phyloP scores from a whole-genome alignment of 2,329 filamentous ascomycete genomes.

The Phialophora tarda region DNA sequence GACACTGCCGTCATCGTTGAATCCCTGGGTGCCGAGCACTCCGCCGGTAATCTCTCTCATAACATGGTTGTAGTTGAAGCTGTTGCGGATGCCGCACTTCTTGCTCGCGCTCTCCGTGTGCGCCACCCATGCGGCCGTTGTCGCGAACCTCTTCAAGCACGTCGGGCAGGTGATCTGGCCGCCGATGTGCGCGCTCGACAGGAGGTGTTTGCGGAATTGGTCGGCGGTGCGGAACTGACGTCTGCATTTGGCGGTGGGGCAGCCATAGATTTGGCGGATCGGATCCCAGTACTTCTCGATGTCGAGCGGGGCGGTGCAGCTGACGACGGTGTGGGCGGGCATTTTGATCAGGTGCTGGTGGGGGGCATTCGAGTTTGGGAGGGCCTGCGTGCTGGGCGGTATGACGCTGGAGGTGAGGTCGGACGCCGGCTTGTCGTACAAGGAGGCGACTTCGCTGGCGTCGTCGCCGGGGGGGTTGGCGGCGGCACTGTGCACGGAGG shows the following conservation, averaged over 20 bases:
- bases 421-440: constrained; percentile 27
- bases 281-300: constrained; percentile 44
- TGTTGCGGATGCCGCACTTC: constrained; percentile 46
- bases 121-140: constrained; percentile 47
- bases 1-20: constrained; percentile 44
- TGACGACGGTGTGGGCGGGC: constrained; percentile 29
- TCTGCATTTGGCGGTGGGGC: constrained; percentile 43
- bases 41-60: constrained; percentile 50
- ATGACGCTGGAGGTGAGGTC: constrained; percentile 9
- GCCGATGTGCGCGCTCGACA: constrained; percentile 39
- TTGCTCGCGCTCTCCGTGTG: constrained; percentile 49
- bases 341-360: constrained; percentile 22
- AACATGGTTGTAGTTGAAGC: constrained; percentile 43
- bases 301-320: constrained; percentile 35
- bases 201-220: constrained; percentile 46
- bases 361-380: constrained; percentile 1
- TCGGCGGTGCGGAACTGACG: constrained; percentile 39
- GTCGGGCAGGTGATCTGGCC: constrained; percentile 46
- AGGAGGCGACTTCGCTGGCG: constrained; percentile 26
- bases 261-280: constrained; percentile 43
- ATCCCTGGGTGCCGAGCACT: constrained; percentile 45
- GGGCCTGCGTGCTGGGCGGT: constrained; percentile 9
- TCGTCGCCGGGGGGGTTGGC: constrained; percentile 20
- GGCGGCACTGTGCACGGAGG: constrained; percentile 8
- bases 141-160: constrained; percentile 49